These are phyloP conservation scores for Lipomyces spencermartinsiae DNA, from an alignment of 805 yeast genomes.

Conservation along the genomic window DNA sequence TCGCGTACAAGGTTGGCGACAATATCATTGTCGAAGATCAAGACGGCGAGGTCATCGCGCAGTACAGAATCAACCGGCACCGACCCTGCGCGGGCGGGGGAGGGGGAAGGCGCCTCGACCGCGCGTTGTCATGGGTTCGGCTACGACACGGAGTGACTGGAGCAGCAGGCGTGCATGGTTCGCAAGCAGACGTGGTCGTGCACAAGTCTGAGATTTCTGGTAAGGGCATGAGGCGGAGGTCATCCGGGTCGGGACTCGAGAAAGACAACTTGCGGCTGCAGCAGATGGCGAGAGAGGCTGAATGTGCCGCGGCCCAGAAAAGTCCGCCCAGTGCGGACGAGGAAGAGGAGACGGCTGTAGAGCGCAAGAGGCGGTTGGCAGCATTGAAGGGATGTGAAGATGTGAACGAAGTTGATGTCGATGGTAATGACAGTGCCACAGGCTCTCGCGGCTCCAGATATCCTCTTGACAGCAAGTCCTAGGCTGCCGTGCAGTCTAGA, in stretches of 20 bases:
- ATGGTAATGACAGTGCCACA: slow-evolving; percentile 26
- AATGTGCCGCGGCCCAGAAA: slow-evolving; percentile 34
- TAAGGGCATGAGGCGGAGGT: too few species aligned
- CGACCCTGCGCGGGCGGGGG: slow-evolving; percentile 21
- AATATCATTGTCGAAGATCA: slow-evolving; percentile 82
- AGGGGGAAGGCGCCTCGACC: slow-evolving; percentile 41
- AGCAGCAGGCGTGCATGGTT: too few species aligned
- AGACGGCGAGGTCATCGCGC: slow-evolving; percentile 88
- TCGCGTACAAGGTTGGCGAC: slow-evolving; percentile 81
- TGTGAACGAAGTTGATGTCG: too few species aligned
- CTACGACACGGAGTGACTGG: slow-evolving; percentile 41
- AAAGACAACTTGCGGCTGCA: too few species aligned
- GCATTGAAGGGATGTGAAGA: slow-evolving; percentile 41
- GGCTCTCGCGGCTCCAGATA: too few species aligned
- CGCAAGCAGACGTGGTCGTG: too few species aligned
- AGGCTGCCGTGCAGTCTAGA: too few species aligned
- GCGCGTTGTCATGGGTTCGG: slow-evolving; percentile 64
- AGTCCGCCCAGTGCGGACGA: slow-evolving; percentile 32
- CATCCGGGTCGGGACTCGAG: too few species aligned
- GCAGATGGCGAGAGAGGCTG: too few species aligned
- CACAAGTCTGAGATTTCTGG: too few species aligned
- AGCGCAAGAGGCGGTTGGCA: slow-evolving; percentile 35
- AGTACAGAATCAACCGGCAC: slow-evolving; percentile 76
- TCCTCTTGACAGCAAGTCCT: too few species aligned
- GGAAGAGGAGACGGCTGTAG: slow-evolving; percentile 41